These are phyloP conservation scores for Streptanthus diversifolius DNA, from an alignment of 345 rosid species.

Conservation along the genomic window DNA sequence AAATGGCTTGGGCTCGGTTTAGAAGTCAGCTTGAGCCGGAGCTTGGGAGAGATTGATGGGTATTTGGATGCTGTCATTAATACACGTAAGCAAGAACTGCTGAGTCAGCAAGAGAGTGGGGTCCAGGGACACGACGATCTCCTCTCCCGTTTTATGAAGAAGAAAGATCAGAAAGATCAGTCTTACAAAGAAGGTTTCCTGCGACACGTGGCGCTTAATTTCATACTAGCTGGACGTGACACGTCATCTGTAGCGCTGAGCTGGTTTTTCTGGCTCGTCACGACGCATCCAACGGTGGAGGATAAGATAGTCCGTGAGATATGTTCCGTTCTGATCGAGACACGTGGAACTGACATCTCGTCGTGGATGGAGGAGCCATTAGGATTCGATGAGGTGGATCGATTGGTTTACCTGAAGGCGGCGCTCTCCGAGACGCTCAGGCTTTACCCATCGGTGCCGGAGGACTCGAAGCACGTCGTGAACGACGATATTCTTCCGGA, in stretches of 20 bases:
- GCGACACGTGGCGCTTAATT: slow-evolving; percentile 82
- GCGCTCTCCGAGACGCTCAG: slow-evolving; percentile 87
- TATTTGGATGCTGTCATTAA: slow-evolving; percentile 62
- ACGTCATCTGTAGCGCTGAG: slow-evolving; percentile 85
- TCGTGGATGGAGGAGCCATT: slow-evolving; percentile 73
- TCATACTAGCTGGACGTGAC: slow-evolving; percentile 96
- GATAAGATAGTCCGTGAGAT: slow-evolving; percentile 70
- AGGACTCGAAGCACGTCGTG: slow-evolving; percentile 81
- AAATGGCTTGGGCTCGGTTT: slow-evolving; percentile 81
- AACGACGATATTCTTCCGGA: slow-evolving; percentile 81
- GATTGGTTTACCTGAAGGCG: slow-evolving; percentile 76
- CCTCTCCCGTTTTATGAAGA: slow-evolving; percentile 84
- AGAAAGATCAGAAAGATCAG: slow-evolving; percentile 69
- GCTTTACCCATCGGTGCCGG: slow-evolving; percentile 91
- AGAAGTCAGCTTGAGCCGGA: slow-evolving; percentile 81
- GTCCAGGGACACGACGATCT: slow-evolving; percentile 74
- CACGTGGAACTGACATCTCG: slow-evolving; percentile 61
- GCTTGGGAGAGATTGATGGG: slow-evolving; percentile 59
- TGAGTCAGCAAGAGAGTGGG: slow-evolving; percentile 48
- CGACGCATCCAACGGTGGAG: slow-evolving; percentile 62
- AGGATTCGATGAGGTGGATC: slow-evolving; percentile 70
- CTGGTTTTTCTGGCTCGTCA: slow-evolving; percentile 92
- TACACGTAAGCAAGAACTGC: slow-evolving; percentile 67
- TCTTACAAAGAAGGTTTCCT: slow-evolving; percentile 62
- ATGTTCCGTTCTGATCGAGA: slow-evolving; percentile 54